Evolutionary conservation across 345 rosid genomes (phyloP), one percentile per base, ranked within the genome.

Genomic region (Populus simonii): DNA sequence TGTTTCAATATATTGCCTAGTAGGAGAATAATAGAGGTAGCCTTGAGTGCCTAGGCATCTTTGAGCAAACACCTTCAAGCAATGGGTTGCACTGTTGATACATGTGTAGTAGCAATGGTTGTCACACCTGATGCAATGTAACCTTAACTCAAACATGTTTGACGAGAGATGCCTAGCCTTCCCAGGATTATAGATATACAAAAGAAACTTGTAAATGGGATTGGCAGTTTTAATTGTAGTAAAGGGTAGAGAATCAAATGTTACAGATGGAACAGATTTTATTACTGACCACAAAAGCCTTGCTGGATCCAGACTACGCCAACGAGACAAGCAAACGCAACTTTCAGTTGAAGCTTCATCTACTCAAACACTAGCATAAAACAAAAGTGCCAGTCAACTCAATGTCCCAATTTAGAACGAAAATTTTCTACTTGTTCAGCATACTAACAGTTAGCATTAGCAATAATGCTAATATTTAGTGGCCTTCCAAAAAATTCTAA

Each of bases 271-370:
- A 47, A 80, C 10, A 66, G 66, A 67, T 68, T 15, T 66, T 73
- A 78, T 80, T 77, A 88, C 92, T 88, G 69, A 96, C 99, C 96
- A 74, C 92, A 88, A 81, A 86, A 77, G 81, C 90, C 85, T 79
- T 63, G 92, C 74, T 82, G 92, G 81, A 92, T 47, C 80, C 86
- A 80, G 81, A 89, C 81, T 77, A 93, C 77, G 74, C 85, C 29
- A 73, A 85, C 29, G 63, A 91, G 80, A 84, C 79, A 83, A 66
- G 79, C 72, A 79, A 96, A 79, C 25, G 76, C 79, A 17, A 84
- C 81, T 84, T 80, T 78, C 73, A 85, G 83, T 77, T 77, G 85
- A 69, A 83, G 84, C 92, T 85, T 93, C 94, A 89, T 93, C 79
- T 87, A 77, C 76, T 73, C 79, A 80, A 68, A 70, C 79, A 74